phyloP scores from a whole-genome alignment of 2,329 filamentous ascomycete genomes.

The Aspergillus piperis region DNA sequence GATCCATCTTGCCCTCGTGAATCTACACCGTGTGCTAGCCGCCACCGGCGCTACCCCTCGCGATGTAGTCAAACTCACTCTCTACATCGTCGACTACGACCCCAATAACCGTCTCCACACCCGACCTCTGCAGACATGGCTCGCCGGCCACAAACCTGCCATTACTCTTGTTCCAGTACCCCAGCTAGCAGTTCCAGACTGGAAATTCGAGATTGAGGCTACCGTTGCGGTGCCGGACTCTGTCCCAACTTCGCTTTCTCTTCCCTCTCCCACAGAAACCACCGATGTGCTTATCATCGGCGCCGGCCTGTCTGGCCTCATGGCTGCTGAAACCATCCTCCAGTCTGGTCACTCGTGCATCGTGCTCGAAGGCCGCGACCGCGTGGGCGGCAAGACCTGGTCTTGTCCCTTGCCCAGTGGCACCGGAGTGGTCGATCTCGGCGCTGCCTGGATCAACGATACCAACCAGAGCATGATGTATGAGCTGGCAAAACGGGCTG shows the following conservation, averaged over 20 bases:
- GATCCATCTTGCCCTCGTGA: slow-evolving; percentile 44
- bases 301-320: slow-evolving; percentile 43
- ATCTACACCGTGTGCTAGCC: slow-evolving; percentile 40
- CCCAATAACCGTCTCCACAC: slow-evolving; percentile 39
- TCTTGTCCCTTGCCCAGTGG: slow-evolving; percentile 22
- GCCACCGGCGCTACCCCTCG: slow-evolving; percentile 38
- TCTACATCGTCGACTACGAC: slow-evolving; percentile 51
- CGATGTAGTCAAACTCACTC: slow-evolving; percentile 46
- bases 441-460: slow-evolving; percentile 64
- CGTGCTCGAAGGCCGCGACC: slow-evolving; percentile 46
- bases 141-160: slow-evolving; percentile 42
- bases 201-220: slow-evolving; percentile 51
- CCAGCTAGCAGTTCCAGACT: slow-evolving; percentile 41
- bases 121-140: slow-evolving; percentile 34
- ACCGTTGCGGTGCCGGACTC: slow-evolving; percentile 16
- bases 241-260: slow-evolving; percentile 22
- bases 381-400: slow-evolving; percentile 48
- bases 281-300: slow-evolving; percentile 41
- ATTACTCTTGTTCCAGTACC: slow-evolving; percentile 48
- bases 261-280: neutral
- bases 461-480: slow-evolving; percentile 53
- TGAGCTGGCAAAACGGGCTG: slow-evolving; percentile 32
- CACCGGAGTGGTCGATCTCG: slow-evolving; percentile 49
- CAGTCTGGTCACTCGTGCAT: slow-evolving; percentile 35
- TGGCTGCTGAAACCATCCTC: slow-evolving; percentile 35